phyloP scores from a whole-genome alignment of 2,329 filamentous ascomycete species.

The Sporothrix phasma region DNA sequence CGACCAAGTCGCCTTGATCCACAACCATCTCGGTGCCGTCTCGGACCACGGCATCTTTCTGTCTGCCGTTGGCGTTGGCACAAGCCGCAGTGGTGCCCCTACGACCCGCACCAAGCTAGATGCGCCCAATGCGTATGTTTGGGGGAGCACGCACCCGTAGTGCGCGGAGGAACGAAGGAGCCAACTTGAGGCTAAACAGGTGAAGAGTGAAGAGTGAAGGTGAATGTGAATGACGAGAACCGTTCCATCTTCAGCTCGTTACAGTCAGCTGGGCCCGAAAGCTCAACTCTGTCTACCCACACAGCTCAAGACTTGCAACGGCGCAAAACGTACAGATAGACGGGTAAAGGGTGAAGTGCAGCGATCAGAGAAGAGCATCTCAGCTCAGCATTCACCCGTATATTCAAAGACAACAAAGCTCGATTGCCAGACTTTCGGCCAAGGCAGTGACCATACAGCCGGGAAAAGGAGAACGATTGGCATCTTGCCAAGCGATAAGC shows the following conservation, averaged over 20 bases:
- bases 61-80: too few species aligned
- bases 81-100: background rate
- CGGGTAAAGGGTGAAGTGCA: background rate
- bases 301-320: background rate
- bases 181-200: background rate
- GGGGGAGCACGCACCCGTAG: constrained; percentile 5
- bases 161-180: background rate
- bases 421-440: background rate
- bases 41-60: constrained; percentile 51
- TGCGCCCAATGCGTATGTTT: constrained; percentile 33
- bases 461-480: background rate
- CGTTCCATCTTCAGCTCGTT: too few species aligned
- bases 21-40: constrained; percentile 50
- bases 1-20: constrained; percentile 18
- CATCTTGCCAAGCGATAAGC: too few species aligned
- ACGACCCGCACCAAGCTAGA: constrained; percentile 36
- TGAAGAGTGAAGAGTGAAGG: background rate
- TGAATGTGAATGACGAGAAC: too few species aligned
- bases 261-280: too few species aligned
- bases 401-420: background rate
- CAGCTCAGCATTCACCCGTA: background rate
- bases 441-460: background rate
- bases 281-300: background rate
- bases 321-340: background rate
- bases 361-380: background rate